Conservation (phyloP, 208 protist species). For the Crithidia fasciculata region DNA sequence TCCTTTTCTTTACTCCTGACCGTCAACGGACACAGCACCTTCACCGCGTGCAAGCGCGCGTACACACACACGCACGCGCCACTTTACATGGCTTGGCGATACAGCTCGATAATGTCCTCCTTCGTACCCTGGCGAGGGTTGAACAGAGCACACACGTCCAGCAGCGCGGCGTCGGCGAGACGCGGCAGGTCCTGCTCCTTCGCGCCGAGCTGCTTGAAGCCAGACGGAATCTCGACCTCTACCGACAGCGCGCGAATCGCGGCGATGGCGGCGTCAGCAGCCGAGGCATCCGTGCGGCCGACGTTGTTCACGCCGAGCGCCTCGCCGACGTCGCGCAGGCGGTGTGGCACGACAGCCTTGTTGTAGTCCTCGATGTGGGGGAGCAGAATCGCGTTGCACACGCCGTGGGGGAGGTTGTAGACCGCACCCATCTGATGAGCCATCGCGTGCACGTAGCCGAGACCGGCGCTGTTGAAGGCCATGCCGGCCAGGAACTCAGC, state of each 20-base stretch:
- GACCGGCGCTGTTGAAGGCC: constrained; percentile 91
- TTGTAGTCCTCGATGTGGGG: constrained; percentile 79
- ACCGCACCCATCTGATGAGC: constrained; percentile 89
- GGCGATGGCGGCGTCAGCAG: constrained; percentile 57
- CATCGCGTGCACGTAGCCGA: constrained; percentile 90
- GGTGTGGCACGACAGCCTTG: constrained; percentile 55
- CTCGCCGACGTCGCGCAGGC: constrained; percentile 61
- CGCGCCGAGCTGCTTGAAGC: constrained; percentile 62
- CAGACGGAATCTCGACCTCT: constrained; percentile 62
- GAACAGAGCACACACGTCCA: constrained; percentile 54
- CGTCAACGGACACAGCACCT: too few species aligned
- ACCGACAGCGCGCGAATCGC: constrained; percentile 54
- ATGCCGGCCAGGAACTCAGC: constrained; percentile 89
- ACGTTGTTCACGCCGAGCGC: constrained; percentile 50
- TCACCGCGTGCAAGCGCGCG: too few species aligned
- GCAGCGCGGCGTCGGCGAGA: constrained; percentile 51
- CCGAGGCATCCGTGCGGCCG: constrained; percentile 43
- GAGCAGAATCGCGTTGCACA: constrained; percentile 91
- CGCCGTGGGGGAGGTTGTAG: constrained; percentile 87
- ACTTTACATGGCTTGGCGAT: constrained; percentile 41
- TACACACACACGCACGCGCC: too few species aligned
- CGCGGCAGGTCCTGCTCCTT: constrained; percentile 50
- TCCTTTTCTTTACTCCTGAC: background rate
- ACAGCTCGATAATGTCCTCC: constrained; percentile 60
- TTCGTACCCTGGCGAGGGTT: constrained; percentile 64